phyloP scores from a whole-genome alignment of 2,329 filamentous ascomycete genomes.

The Escovopsis sp. region DNA sequence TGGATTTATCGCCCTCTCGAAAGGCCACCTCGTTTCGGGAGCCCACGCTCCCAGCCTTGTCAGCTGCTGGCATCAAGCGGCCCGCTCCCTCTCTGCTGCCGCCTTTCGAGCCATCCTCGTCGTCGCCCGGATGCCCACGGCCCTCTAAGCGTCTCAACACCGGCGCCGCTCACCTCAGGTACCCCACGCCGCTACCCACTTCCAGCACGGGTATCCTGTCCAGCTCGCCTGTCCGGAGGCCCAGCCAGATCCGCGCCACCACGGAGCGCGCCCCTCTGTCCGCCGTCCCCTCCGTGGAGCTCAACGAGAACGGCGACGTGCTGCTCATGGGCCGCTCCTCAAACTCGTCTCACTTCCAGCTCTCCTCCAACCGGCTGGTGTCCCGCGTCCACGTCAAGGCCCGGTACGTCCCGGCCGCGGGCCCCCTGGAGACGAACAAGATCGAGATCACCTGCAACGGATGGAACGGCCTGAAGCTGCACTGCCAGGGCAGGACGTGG shows the following conservation, averaged over 20 bases:
- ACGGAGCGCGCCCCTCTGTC: conserved; percentile 74
- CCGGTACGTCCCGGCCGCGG: conserved; percentile 57
- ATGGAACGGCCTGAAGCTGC: conserved; percentile 90
- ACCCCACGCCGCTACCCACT: conserved; percentile 87
- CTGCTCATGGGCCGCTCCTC: conserved; percentile 85
- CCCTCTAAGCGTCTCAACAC: conserved; percentile 51
- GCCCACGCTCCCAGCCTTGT: conserved; percentile 20
- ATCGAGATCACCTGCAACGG: conserved; percentile 85
- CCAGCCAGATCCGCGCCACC: conserved; percentile 38
- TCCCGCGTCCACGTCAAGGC: conserved; percentile 89
- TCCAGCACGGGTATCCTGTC: conserved; percentile 86
- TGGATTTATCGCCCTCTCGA: conserved; percentile 27
- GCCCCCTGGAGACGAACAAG: conserved; percentile 55
- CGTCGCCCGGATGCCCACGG: conserved; percentile 57
- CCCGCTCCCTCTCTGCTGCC: conserved; percentile 56
- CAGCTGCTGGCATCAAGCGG: conserved; percentile 38
- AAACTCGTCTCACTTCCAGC: conserved; percentile 88
- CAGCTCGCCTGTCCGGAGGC: conserved; percentile 59
- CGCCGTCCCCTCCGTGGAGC: conserved; percentile 66
- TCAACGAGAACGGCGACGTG: conserved; percentile 67
- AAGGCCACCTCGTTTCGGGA: conserved; percentile 15
- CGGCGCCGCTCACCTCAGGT: conserved; percentile 44
- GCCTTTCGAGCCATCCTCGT: conserved; percentile 67
- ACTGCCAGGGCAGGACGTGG: conserved; percentile 78
- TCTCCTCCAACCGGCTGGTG: conserved; percentile 82